Conservation (phyloP, 495 filamentous ascomycete species). For the Penicillium robsamsonii region DNA sequence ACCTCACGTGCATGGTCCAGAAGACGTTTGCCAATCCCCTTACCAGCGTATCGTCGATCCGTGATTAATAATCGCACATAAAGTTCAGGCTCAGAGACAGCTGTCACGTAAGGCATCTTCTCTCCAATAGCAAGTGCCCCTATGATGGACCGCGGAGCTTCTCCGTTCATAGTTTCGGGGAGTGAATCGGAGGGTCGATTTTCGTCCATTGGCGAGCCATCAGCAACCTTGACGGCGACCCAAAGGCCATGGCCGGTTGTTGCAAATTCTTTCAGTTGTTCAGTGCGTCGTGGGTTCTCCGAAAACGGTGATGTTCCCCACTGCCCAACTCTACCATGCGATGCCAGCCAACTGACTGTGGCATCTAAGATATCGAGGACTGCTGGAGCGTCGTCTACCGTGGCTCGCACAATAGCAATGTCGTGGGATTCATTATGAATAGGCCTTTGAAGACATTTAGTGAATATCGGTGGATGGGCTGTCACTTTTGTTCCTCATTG, state of each 20-base stretch:
- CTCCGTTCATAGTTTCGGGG: constrained; percentile 4
- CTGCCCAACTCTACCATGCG: constrained; percentile 11
- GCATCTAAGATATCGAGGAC: constrained; percentile 16
- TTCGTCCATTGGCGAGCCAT: constrained; percentile 3
- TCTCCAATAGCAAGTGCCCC: constrained; percentile 19
- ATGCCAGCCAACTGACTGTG: constrained; percentile 19
- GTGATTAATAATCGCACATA: constrained; percentile 18
- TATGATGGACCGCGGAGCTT: constrained; percentile 6
- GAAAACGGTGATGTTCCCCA: constrained; percentile 20
- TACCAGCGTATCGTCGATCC: constrained; percentile 16
- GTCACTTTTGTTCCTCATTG: constrained; percentile 2
- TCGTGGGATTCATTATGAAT: not conserved
- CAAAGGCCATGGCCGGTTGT: constrained; percentile 16
- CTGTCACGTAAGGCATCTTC: constrained; percentile 10
- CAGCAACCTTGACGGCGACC: constrained; percentile 14
- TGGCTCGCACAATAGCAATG: constrained; percentile 16
- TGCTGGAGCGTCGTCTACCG: constrained; percentile 10
- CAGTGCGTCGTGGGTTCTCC: constrained; percentile 12
- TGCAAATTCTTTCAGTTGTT: constrained; percentile 18
- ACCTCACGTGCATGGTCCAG: constrained; percentile 18
- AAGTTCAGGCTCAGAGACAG: constrained; percentile 18
- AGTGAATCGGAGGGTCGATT: not conserved
- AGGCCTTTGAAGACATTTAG: constrained; percentile 9
- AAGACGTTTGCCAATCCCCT: constrained; percentile 14
- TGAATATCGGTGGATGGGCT: not conserved